Evolutionary conservation across 2,329 filamentous ascomycete species (phyloP), one percentile per base, ranked within the genome.

Genomic region (Atkinsonella hypoxylon): DNA sequence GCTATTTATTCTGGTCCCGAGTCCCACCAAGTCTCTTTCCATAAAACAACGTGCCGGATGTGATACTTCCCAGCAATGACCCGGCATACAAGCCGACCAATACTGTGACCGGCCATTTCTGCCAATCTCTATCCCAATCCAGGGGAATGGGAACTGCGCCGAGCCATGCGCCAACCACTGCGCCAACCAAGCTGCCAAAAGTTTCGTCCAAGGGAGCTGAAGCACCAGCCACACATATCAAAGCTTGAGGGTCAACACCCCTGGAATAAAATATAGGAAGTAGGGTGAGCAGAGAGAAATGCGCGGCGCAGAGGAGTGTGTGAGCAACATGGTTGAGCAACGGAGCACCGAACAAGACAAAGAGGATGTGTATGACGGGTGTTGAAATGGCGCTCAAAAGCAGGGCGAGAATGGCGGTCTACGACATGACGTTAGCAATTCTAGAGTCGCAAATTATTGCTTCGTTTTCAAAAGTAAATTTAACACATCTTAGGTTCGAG

Each of bases 61-160:
- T 56, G 50, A 80, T 61, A 62, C 85, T 83, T 1, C 89, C 89
- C 12, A 87, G 57, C 1, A 80, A 74, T 66, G 87, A 89, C 1
- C 93, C 93, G 6, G 80, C 68, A 67, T 95, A 97, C 17, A 86
- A 75, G 2, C 93, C 93, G 2, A 79, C 82, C 4, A 97, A 69
- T 52, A 98, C 86, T 0, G 93, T 98, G 45, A 97, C 84, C 0
- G 93, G 93, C 87, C 91, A 98, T 66, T 85, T 87, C 78, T 98
- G 93, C 93, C 93, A 98, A 59, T 95, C 89, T n/a, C 93, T 82
- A 66, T 98, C 93, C 91, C 91, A 97, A 66, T 98, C 93, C 57
- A 98, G 72, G 2, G 93, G 93, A 59, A 98, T 97, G 0, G 94
- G 93, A 49, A 97, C 81, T 8, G 93, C 93, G 3, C 93, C 93